Evolutionary conservation across 2,329 filamentous ascomycete species (phyloP), one percentile per base, ranked within the genome.

Genomic region (Fusarium chaquense): DNA sequence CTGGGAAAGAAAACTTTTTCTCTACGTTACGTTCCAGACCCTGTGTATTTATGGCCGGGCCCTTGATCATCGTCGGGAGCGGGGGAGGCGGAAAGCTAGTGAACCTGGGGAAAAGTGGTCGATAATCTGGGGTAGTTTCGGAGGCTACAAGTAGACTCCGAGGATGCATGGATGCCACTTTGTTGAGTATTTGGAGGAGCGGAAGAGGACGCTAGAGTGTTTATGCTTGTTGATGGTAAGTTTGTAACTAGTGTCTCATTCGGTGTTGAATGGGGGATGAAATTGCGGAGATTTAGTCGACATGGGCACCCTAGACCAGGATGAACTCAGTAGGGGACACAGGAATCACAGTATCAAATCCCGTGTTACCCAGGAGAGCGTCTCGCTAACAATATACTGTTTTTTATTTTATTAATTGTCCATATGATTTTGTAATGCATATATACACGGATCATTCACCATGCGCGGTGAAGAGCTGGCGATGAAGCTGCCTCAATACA

Each of bases 91-190:
- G 26, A 32, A 18, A 40, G 24, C 43, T 60, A 41, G 44, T 50
- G 16, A 52, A 51, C 49, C 58, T 63, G 58, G 60, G 58, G 60
- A 56, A 63, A 36, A n/a, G 24, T 40, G 24, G 35, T 46, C 6
- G 30, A 56, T 11, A 56, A 36, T 41, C 54, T 55, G 53, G 50
- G 55, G 51, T 36, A 9, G 8, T 54, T 30, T 52, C 70, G 72
- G 72, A 6, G 32, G 15, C 16, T 38, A 74, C 56, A 73, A 70
- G 28, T 74, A 38, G 47, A 54, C 3, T 30, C 72, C 72, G 72
- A 35, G 6, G 13, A 33, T 26, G 8, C 18, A 30, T 56, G 24
- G 22, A 62, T 61, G 61, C 47, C 45, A 45, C 51, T 20, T 43
- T 62, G 38, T 46, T 44, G 47, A 35, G 30, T 54, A 51, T 33